A percentile compares a stretch with the other conserved stretches of the same genome.
Conservation (phyloP, 768 basidiomycete genomes). For the Mycena filopes region DNA sequence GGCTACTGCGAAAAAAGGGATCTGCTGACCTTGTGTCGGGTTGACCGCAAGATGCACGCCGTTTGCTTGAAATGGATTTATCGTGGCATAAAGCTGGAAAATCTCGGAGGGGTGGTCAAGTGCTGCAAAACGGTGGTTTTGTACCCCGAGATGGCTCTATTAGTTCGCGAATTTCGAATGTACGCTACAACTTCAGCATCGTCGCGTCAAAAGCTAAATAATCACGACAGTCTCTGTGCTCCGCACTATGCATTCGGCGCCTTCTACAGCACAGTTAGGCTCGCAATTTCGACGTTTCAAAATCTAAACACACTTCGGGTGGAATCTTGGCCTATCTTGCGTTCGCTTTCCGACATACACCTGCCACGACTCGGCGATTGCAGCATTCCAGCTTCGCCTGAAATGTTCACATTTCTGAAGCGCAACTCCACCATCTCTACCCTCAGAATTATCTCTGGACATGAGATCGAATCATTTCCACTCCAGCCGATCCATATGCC, state of each 20-base stretch:
- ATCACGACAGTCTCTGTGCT: not conserved
- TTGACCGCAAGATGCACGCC: constrained; percentile 3
- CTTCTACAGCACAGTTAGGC: not conserved
- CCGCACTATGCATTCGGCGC: not conserved
- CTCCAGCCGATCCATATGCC: constrained; percentile 12
- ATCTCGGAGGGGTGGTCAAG: not conserved
- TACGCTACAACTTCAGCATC: not conserved
- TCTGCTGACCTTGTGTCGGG: constrained; percentile 5
- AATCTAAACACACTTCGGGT: not conserved
- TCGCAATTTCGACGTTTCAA: not conserved
- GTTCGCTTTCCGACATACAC: not conserved
- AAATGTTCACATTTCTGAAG: constrained; percentile 2
- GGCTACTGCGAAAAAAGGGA: not conserved
- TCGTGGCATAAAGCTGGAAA: not conserved
- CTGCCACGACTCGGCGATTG: constrained; percentile 14
- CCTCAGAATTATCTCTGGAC: not conserved
- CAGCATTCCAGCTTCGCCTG: not conserved
- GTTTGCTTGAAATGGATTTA: constrained; percentile 12
- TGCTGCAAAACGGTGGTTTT: constrained; percentile 5
- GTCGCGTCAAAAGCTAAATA: not conserved
- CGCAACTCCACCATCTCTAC: not conserved
- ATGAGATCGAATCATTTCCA: not conserved
- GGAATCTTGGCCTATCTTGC: constrained; percentile 1
- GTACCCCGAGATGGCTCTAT: not conserved
- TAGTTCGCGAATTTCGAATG: constrained; percentile 10